phyloP scores from a whole-genome alignment of 306 rosid species.

The Mucuna pruriens region DNA sequence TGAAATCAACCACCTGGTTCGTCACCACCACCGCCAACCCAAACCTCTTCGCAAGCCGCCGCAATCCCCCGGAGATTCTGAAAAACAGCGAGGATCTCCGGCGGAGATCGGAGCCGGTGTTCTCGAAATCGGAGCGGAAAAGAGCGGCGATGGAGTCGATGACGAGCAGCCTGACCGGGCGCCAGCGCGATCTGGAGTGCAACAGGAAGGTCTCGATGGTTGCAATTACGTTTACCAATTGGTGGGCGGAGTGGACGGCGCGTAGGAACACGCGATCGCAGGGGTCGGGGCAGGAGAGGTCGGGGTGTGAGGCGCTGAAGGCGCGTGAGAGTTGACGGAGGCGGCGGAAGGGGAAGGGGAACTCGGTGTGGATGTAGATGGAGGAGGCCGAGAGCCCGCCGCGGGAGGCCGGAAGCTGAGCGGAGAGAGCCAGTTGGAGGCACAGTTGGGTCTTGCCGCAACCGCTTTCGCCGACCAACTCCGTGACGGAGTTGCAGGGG shows the following conservation, averaged over 20 bases:
- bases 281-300: constrained; percentile 43
- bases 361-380: constrained; percentile 76
- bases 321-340: constrained; percentile 67
- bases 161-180: constrained; percentile 65
- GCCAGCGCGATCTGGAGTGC: constrained; percentile 39
- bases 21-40: constrained; percentile 77
- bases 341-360: constrained; percentile 81
- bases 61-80: constrained; percentile 71
- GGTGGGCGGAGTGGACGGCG: constrained; percentile 54
- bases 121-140: constrained; percentile 83
- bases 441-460: constrained; percentile 88
- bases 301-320: constrained; percentile 40
- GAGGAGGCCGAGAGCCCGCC: constrained; percentile 85
- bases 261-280: constrained; percentile 52
- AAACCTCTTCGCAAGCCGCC: constrained; percentile 59
- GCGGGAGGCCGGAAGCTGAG: constrained; percentile 74
- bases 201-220: constrained; percentile 49
- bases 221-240: constrained; percentile 55
- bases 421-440: constrained; percentile 81
- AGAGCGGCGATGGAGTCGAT: constrained; percentile 90
- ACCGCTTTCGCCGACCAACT: constrained; percentile 80
- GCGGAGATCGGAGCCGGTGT: constrained; percentile 62
- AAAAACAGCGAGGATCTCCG: constrained; percentile 73
- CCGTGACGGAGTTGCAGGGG: constrained; percentile 76
- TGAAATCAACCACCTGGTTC: constrained; percentile 82